Evolutionary conservation across 176 grass and related monocot species (phyloP), one percentile per base, ranked within the genome.

Genomic region (Phoenix roebelenii): DNA sequence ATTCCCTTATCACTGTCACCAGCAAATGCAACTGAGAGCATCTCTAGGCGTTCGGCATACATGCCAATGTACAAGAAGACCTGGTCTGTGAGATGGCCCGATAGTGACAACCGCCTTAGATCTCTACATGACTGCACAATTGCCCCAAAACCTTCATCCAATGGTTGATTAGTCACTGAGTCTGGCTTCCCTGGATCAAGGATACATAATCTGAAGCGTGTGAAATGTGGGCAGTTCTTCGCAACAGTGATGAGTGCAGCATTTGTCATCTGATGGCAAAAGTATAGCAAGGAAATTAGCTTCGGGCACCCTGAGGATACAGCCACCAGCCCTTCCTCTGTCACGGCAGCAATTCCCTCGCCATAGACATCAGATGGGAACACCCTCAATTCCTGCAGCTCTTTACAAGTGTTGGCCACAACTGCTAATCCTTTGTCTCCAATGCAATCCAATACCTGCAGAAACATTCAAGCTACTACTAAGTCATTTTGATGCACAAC

Each of bases 11-110:
- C 89, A 71, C 59, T 88, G 10, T 88, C 67, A 28, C 89, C 89
- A 76, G 84, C 89, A 88, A 84, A 94, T 79, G 84, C 89, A 70
- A 94, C 79, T 63, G 89, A 94, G 35, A 94, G 84, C 84, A 88
- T 94, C 80, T 94, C 89, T 25, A 94, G 80, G 0, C 71, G 59
- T 56, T 87, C 69, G 10, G 80, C 89, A 71, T 84, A 71, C 61
- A 73, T 67, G 32, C 89, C 89, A 49, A 94, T 88, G 73, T 94
- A 84, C 71, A 79, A 72, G 80, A 88, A 94, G 59, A 94, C 84
- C 49, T 55, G 66, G 51, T 94, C 89, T 0, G 89, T 94, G 54
- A 94, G 65, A 68, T 74, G 84, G 35, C 89, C 85, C 3, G 85
- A 89, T 7, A 95, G 67, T 53, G 85, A 95, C 18, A 95, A 66